Conservation (phyloP, 306 rosid species). For the Prunus fruticosa region DNA sequence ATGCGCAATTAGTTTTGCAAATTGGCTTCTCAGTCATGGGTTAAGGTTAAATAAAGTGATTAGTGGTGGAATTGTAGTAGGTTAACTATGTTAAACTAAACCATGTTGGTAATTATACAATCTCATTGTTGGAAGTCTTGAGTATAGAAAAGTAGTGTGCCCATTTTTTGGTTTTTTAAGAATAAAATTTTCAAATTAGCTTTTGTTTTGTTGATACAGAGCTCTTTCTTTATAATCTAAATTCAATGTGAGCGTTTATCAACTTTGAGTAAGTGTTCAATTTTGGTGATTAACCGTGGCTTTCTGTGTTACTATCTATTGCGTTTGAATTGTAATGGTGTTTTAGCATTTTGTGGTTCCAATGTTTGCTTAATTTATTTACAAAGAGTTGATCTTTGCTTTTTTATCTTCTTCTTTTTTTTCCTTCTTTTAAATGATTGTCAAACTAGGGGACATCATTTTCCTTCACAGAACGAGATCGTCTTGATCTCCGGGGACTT, state of each 20-base stretch:
- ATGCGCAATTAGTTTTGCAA: background rate
- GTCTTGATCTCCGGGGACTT: constrained; percentile 97
- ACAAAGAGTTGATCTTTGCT: background rate
- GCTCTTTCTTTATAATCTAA: background rate
- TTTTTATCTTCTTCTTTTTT: too few species aligned
- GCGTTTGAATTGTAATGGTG: background rate
- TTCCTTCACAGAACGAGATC: constrained; percentile 92
- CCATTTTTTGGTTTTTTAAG: background rate
- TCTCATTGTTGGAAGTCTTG: background rate
- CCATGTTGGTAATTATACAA: background rate
- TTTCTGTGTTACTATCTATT: background rate
- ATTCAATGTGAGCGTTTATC: background rate
- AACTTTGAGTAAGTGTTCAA: background rate
- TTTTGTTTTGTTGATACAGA: background rate
- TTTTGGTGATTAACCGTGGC: background rate
- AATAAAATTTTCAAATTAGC: background rate
- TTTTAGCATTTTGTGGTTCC: background rate
- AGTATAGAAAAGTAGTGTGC: background rate
- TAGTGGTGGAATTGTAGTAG: background rate
- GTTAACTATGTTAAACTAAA: background rate
- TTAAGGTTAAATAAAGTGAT: background rate
- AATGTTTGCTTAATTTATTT: background rate
- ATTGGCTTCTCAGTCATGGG: background rate
- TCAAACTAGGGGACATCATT: constrained; percentile 88
- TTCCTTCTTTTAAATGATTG: background rate